These are phyloP conservation scores for Musa troglodytarum DNA, from an alignment of 176 grass and related monocot species.

Conservation along the genomic window DNA sequence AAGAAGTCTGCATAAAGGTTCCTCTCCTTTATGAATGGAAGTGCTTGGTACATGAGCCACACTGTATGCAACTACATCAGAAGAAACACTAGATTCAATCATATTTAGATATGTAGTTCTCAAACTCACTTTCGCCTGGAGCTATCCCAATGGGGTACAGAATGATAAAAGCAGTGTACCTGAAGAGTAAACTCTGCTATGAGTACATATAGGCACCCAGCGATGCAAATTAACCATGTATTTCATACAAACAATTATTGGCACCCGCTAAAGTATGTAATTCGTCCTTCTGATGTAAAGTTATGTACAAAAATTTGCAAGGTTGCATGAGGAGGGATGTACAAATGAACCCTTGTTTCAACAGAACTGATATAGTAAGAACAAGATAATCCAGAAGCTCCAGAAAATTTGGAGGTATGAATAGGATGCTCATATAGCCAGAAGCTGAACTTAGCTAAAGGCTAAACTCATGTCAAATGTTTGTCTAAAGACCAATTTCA, in stretches of 20 bases:
- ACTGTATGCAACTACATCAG: constrained; percentile 28
- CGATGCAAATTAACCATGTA: background rate
- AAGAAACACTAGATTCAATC: background rate
- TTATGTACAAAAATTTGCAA: too few relatives aligned
- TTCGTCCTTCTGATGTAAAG: background rate
- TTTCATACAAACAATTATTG: background rate
- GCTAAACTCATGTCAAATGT: too few relatives aligned
- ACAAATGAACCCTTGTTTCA: too few relatives aligned
- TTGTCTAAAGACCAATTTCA: too few relatives aligned
- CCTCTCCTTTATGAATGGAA: constrained; percentile 67
- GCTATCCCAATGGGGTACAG: constrained; percentile 84
- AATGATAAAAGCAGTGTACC: constrained; percentile 91
- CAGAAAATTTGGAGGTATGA: too few relatives aligned
- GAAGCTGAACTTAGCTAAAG: too few relatives aligned
- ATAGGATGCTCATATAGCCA: too few relatives aligned
- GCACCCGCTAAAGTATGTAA: background rate
- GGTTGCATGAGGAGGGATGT: too few relatives aligned
- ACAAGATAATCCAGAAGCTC: too few relatives aligned
- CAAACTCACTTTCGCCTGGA: constrained; percentile 84
- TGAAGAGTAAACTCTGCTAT: constrained; percentile 13
- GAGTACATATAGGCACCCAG: background rate
- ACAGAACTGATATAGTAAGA: too few relatives aligned
- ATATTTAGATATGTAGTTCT: background rate
- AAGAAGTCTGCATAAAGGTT: constrained; percentile 68
- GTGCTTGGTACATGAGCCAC: constrained; percentile 83